Base-by-base conservation (phyloP, 495 filamentous ascomycete species). In the Neurospora africana region DNA sequence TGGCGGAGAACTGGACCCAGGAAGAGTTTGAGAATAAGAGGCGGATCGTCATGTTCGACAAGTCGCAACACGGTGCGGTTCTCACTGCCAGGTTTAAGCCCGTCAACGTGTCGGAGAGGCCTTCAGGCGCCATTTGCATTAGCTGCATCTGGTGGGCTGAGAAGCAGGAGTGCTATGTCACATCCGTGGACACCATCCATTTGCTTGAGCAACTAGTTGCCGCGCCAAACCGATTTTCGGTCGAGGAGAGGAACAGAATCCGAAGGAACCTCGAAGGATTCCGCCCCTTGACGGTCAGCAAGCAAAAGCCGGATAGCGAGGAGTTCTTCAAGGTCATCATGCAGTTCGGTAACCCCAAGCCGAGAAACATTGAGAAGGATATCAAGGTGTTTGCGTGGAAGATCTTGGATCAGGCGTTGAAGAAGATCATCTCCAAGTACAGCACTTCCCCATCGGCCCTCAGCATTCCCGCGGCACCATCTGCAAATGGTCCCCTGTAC, bases 351-450 rank as follows among this genome's bases (percentile, higher is more conserved):
- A 90, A 89, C 33, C 96, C 96, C 3, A 98, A 98, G 83, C 96
- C 95, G 7, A 86, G 95, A 47, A 97, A 97, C 76, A 99, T 99
- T 75, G 95, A 98, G 84, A 99, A 99, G 82, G 94, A 97, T 76
- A 93, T 99, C 76, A 99, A 99, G 81, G 95, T 98, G 7, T 99
- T 98, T 78, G 90, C 92, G 13, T 99, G 95, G 96, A 93, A 91
- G 78, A 91, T 92, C 68, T 83, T 99, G 15, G 85, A 84, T 15
- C 86, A 87, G 58, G 94, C 95, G 0, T 82, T 99, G 70, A 95
- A 93, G 86, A 99, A 99, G 83, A 97, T 98, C 77, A 96, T 98
- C 79, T 90, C 92, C 73, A 99, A 99, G 94, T 99, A 98, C 82
- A 81, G 80, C 76, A 76, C 82, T 43, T 78, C 79, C 72, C 70